Percentiles rank a stretch among this genome's conserved stretches.
phyloP scores from a whole-genome alignment of 352 stramenopile genomes.

The Sclerospora graminicola region DNA sequence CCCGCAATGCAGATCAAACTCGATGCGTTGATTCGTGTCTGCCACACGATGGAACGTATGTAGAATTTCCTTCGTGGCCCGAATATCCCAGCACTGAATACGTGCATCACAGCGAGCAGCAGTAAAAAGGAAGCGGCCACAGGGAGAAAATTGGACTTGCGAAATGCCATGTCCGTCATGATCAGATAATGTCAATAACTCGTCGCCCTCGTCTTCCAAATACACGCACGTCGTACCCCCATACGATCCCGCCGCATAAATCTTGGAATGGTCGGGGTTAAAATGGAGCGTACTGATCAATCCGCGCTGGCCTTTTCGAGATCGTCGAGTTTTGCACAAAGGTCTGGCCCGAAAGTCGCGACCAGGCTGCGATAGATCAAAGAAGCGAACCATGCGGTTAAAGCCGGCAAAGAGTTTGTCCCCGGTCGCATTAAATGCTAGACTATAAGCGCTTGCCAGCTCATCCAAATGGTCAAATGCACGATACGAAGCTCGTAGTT shows the following conservation, averaged over 20 bases:
- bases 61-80: conserved; percentile 52
- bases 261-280: conserved; percentile 75
- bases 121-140: conserved; percentile 66
- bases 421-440: conserved; percentile 73
- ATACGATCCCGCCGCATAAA: conserved; percentile 84
- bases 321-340: conserved; percentile 57
- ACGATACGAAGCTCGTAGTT: conserved; percentile 70
- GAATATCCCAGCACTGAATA: conserved; percentile 86
- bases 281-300: conserved; percentile 75
- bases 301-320: conserved; percentile 55
- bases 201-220: conserved; percentile 62
- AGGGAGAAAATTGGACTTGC: conserved; percentile 68
- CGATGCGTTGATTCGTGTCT: conserved; percentile 67
- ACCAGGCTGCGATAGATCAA: conserved; percentile 61
- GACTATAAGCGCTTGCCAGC: conserved; percentile 56
- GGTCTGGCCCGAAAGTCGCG: conserved; percentile 41
- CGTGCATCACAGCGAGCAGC: conserved; percentile 49
- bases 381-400: conserved; percentile 75
- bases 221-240: conserved; percentile 75
- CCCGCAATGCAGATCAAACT: conserved; percentile 64
- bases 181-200: conserved; percentile 46
- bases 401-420: conserved; percentile 82
- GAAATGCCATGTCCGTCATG: conserved; percentile 74
- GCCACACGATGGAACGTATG: conserved; percentile 44
- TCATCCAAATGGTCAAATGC: conserved; percentile 84